Evolutionary conservation across 441 rosid genomes (phyloP).

Genomic region (Eruca vesicaria): DNA sequence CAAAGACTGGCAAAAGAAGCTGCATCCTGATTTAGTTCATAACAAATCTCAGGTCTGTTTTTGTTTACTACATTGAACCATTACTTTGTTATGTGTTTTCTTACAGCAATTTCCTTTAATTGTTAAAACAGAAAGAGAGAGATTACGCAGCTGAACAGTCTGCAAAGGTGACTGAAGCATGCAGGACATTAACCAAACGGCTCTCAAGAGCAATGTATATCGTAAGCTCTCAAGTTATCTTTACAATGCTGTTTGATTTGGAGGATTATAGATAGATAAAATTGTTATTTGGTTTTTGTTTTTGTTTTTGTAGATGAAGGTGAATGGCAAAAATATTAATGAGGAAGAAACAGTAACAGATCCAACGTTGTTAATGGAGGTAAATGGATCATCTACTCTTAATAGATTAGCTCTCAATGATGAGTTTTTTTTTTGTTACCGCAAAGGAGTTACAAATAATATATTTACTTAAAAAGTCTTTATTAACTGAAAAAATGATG

Average conservation of each 20-base stretch:
- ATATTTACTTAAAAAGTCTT: not conserved
- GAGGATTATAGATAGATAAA: too few relatives aligned
- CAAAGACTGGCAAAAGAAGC: constrained; percentile 86
- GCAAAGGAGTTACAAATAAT: not conserved
- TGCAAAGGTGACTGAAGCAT: constrained; percentile 82
- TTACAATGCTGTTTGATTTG: not conserved
- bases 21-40: constrained; percentile 97
- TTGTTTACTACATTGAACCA: not conserved
- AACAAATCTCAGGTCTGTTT: constrained; percentile 73
- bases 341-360: constrained; percentile 91
- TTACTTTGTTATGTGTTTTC: not conserved
- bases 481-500: constrained; percentile 18
- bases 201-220: constrained; percentile 80
- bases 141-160: constrained; percentile 89
- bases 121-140: constrained; percentile 61
- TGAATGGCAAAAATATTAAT: constrained; percentile 65
- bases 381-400: constrained; percentile 15
- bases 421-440: not conserved
- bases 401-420: not conserved
- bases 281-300: too few relatives aligned
- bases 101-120: not conserved
- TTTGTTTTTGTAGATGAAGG: constrained; percentile 68
- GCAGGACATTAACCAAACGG: constrained; percentile 57
- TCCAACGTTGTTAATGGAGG: constrained; percentile 77
- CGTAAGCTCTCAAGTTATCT: constrained; percentile 41